Evolutionary conservation across 2,329 filamentous ascomycete genomes (phyloP).

Genomic region (Herpotrichia juniperi): DNA sequence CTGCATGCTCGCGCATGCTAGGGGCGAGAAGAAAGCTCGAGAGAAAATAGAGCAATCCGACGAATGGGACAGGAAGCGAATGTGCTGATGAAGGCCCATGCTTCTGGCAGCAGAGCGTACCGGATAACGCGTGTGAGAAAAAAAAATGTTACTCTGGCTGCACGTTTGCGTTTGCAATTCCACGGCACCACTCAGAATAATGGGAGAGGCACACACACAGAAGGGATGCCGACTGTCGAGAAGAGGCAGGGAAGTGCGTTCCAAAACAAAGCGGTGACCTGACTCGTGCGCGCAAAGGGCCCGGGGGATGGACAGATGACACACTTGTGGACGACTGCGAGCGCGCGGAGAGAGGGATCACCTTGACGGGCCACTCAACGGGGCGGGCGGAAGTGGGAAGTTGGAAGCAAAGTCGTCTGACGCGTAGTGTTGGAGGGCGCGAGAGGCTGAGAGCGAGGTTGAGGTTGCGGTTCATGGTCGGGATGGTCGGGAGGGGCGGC

Average conservation of each 20-base stretch:
- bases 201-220: constrained; percentile 28
- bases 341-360: constrained; percentile 26
- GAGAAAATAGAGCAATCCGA: constrained; percentile 9
- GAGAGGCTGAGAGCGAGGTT: neutral
- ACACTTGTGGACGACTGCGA: constrained; percentile 22
- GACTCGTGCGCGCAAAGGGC: constrained; percentile 39
- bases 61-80: constrained; percentile 20
- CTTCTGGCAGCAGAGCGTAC: constrained; percentile 22
- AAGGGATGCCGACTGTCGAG: constrained; percentile 22
- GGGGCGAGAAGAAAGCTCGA: constrained; percentile 16
- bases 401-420: constrained; percentile 35
- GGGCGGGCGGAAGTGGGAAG: constrained; percentile 18
- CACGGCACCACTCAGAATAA: constrained; percentile 39
- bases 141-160: constrained; percentile 33
- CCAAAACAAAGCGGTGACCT: constrained; percentile 40
- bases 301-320: constrained; percentile 42
- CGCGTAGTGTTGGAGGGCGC: constrained; percentile 7
- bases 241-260: constrained; percentile 29
- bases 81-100: constrained; percentile 17
- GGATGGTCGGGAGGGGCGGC: constrained; percentile 20
- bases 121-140: constrained; percentile 30
- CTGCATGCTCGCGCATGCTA: constrained; percentile 12
- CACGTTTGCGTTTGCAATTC: constrained; percentile 35
- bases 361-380: constrained; percentile 22
- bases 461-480: neutral